Base-by-base conservation (phyloP, 768 basidiomycete species). In the Sporobolomyces roseus region DNA sequence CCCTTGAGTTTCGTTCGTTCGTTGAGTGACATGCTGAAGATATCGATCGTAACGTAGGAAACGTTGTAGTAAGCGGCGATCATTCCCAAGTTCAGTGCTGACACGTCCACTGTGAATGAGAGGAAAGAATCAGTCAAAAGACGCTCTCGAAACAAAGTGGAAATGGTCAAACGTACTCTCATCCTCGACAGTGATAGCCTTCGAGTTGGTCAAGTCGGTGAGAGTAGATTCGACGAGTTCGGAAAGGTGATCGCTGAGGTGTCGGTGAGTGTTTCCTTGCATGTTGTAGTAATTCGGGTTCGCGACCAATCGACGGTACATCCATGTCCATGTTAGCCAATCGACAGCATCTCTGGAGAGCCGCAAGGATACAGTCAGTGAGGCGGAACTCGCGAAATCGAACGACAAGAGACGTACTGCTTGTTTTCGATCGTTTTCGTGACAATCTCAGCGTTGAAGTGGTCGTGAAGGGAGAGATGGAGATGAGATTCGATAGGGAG, bases 361-460 rank as follows among this genome's bases (percentile, higher is more conserved):
- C 27, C 27, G 21, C 29, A 25, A 30, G 2, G 3, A 0, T 16
- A 6, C 21, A 7, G 21, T 13, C 45, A 35, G 30, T 13, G 12
- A 14, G n/a, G 38, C 45, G 21, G 21, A 7, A 46, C 6, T 23
- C 38, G 38, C 0, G 8, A n/a, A 56, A 25, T 14, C 27, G n/a
- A 33, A 10, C 45, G n/a, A 16, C 30, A 30, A 25, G 13, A 25
- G 14, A 77, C 96, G 91, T 27, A 72, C 79, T 99, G 94, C 82
- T 99, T 99, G 80, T 97, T 98, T 80, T 98, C 93, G 65, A 98
- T 97, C 17, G 93, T 98, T 81, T 93, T 94, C 48, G 97, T 93
- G 13, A 93, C 93, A 71, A 98, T 96, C 79, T 98, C 96, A 0
- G 94, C 92, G 58, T 97, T 84, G 85, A 98, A 97, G 79, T 96